Base-by-base conservation (phyloP, 1,284 basidiomycete species). In the Papiliotrema fonsecae region DNA sequence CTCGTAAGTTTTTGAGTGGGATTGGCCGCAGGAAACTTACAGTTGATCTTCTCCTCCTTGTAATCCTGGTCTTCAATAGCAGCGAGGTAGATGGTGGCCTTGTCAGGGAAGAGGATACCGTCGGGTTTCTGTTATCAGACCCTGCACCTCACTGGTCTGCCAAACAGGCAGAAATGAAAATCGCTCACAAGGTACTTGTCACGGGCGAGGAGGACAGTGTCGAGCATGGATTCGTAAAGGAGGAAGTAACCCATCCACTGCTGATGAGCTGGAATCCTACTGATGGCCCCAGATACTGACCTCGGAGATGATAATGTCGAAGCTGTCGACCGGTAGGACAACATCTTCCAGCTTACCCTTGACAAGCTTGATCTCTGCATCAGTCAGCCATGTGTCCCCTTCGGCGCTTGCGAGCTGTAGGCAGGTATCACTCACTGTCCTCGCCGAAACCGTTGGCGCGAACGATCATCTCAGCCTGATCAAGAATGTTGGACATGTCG, bases 401-500 rank as follows among this genome's bases (percentile, higher is more conserved):
- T 5, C 24, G 27, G 26, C 1, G 10, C n/a, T 22, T 5, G 24
- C 21, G 14, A 26, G n/a, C 26, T 4, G n/a, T 25, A 14, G 21
- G 32, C 3, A 1, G 31, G 42, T 24, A 49, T 14, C 16, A 81
- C 88, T 61, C 57, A 94, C 89, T 87, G 71, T 97, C 86, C 45
- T 63, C 58, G 75, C 84, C 83, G 79, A 97, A 96, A 43, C 93
- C 93, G 65, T 99, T 99, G 16, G 89, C 88, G 63, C 92, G 86
- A 58, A 97, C 84, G 62, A 98, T 98, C 77, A 92, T 93, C 77
- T 86, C 83, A 6, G 96, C 96, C 78, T 98, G 93, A 77, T 97
- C 94, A 70, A 97, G 88, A 76, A 99, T 99, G 77, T 98, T 97
- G 58, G 91, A 97, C 96, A 98, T 98, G 77, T 99, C 96, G 73